Evolutionary conservation across 495 filamentous ascomycete genomes (phyloP).

Genomic region (Hypoxylon cercidicola): DNA sequence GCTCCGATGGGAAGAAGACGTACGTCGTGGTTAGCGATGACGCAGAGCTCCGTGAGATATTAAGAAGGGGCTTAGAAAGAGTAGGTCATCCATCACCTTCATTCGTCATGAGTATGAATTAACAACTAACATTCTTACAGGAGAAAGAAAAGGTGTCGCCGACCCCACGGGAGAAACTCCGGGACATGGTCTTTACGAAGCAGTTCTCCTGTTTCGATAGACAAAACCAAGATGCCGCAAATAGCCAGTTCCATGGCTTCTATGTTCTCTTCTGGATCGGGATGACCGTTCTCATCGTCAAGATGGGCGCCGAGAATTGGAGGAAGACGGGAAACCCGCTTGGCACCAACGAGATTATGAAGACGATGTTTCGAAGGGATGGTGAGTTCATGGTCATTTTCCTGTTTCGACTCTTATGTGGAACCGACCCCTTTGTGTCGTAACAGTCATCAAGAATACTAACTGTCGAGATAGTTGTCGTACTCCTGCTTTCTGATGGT

Average conservation of each 20-base stretch:
- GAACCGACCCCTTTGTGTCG: too few relatives aligned
- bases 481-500: slow-evolving; percentile 72
- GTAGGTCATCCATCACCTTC: slow-evolving; percentile 18
- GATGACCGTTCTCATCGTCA: slow-evolving; percentile 69
- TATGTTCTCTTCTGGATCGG: slow-evolving; percentile 81
- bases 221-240: slow-evolving; percentile 65
- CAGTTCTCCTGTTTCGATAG: slow-evolving; percentile 77
- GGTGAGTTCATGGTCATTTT: slow-evolving; percentile 18
- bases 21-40: slow-evolving; percentile 69
- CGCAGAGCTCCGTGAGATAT: slow-evolving; percentile 62
- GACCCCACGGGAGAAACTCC: slow-evolving; percentile 61
- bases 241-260: slow-evolving; percentile 77
- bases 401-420: too few relatives aligned
- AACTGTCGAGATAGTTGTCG: slow-evolving; percentile 53
- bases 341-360: slow-evolving; percentile 73
- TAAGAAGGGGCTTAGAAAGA: slow-evolving; percentile 59
- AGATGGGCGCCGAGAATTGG: slow-evolving; percentile 73
- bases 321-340: slow-evolving; percentile 67
- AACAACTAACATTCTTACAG: slow-evolving; percentile 28
- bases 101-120: background rate
- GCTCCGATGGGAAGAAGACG: slow-evolving; percentile 27
- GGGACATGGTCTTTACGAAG: slow-evolving; percentile 73
- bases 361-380: slow-evolving; percentile 73
- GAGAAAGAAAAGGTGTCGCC: slow-evolving; percentile 38
- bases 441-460: background rate